Percentiles rank a stretch among this genome's conserved stretches.
Conservation (phyloP, 352 stramenopile species). For the Hyaloperonospora arabidopsidis region DNA sequence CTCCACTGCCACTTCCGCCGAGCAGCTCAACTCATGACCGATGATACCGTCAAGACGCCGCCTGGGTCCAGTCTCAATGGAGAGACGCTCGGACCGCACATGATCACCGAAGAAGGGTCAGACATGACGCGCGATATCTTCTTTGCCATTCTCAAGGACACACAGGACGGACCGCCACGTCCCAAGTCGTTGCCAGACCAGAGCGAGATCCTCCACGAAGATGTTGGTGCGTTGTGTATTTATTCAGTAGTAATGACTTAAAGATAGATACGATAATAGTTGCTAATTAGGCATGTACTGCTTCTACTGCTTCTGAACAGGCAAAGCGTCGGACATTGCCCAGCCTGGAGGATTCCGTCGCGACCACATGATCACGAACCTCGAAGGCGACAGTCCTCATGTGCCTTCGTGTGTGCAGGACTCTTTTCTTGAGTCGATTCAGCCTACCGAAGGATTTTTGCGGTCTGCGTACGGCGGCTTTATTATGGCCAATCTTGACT, state of each 20-base stretch:
- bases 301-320: conserved; percentile 14
- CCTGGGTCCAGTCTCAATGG: conserved; percentile 6
- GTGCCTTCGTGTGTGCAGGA: conserved; percentile 38
- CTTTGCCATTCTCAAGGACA: conserved; percentile 52
- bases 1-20: neutral
- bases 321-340: conserved; percentile 48
- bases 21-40: conserved; percentile 1
- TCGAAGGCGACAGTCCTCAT: conserved; percentile 26
- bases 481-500: conserved; percentile 42
- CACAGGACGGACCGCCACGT: conserved; percentile 32
- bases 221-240: conserved; percentile 30
- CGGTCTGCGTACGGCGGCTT: conserved; percentile 49
- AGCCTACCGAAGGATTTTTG: conserved; percentile 30
- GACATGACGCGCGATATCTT: conserved; percentile 67
- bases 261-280: neutral
- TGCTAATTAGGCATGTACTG: too few relatives aligned
- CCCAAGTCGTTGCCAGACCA: conserved; percentile 44
- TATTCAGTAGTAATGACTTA: neutral
- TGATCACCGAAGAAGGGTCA: conserved; percentile 48
- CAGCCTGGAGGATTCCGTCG: conserved; percentile 46
- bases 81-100: conserved; percentile 35
- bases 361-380: conserved; percentile 41
- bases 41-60: conserved; percentile 6
- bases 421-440: conserved; percentile 44
- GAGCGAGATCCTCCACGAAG: conserved; percentile 49